Conservation (phyloP, 305 asterid species). For the Rubia tinctorum region DNA sequence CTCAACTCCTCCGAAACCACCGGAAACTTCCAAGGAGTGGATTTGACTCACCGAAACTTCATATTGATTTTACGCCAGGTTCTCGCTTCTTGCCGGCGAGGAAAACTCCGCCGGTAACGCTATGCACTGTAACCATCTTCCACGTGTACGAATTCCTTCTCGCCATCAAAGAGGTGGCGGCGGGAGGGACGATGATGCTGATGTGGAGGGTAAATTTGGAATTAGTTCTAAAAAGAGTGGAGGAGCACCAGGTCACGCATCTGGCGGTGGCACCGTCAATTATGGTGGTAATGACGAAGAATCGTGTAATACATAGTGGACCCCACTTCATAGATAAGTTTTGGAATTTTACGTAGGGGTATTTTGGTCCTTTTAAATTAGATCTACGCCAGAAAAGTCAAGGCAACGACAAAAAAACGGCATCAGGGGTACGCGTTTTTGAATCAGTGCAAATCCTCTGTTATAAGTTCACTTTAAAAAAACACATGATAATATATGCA, state of each 20-base stretch:
- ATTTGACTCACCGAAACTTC: constrained; percentile 46
- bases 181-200: constrained; percentile 44
- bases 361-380: too few relatives aligned
- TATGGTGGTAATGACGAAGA: constrained; percentile 48
- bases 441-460: too few relatives aligned
- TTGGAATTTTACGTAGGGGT: too few relatives aligned
- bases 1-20: constrained; percentile 68
- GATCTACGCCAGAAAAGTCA: too few relatives aligned
- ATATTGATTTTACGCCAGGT: constrained; percentile 31
- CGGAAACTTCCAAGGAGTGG: constrained; percentile 56
- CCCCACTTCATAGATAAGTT: too few relatives aligned
- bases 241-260: constrained; percentile 40
- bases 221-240: constrained; percentile 44
- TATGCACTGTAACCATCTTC: constrained; percentile 44
- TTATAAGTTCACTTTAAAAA: too few relatives aligned
- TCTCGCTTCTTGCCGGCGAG: constrained; percentile 18
- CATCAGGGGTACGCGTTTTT: too few relatives aligned
- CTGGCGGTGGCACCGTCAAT: constrained; percentile 53
- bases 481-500: too few relatives aligned
- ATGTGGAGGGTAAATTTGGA: constrained; percentile 46
- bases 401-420: too few relatives aligned
- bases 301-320: too few relatives aligned
- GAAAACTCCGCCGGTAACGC: constrained; percentile 26
- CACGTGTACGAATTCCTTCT: constrained; percentile 45
- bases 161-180: constrained; percentile 39